A percentile compares a stretch with the other conserved stretches of the same genome.
Evolutionary conservation across 306 rosid genomes (phyloP).

Genomic region (Trichosanthes truncata): DNA sequence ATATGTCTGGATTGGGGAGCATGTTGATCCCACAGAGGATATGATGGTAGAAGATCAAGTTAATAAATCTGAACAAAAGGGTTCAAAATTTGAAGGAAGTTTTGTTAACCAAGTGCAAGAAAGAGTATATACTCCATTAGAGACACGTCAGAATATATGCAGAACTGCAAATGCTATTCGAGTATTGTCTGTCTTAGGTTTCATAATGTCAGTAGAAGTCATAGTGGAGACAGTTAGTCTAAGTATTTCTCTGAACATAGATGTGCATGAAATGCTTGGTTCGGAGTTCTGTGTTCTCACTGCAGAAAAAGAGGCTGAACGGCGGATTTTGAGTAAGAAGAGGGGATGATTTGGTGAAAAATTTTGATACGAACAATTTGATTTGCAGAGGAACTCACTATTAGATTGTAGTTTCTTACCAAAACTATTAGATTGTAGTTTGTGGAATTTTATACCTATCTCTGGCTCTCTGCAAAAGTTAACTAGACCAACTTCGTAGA

Average conservation of each 20-base stretch:
- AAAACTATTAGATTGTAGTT: too few species aligned
- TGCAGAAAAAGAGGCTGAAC: conserved; percentile 70
- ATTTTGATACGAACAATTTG: background rate
- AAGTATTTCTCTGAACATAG: conserved; percentile 48
- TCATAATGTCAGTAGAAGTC: conserved; percentile 47
- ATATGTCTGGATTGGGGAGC: conserved; percentile 86
- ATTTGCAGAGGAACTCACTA: background rate
- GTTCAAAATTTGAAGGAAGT: conserved; percentile 7
- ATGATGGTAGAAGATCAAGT: conserved; percentile 46
- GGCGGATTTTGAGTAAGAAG: conserved; percentile 52
- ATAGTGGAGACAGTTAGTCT: conserved; percentile 45
- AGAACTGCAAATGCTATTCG: conserved; percentile 77
- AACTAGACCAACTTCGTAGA: too few species aligned
- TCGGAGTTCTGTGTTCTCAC: conserved; percentile 74
- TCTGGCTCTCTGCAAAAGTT: too few species aligned
- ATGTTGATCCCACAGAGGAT: conserved; percentile 42
- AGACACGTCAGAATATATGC: conserved; percentile 65
- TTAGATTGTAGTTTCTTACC: too few species aligned
- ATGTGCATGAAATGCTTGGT: conserved; percentile 74
- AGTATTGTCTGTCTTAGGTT: conserved; percentile 52
- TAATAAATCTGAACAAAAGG: conserved; percentile 34
- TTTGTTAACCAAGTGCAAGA: conserved; percentile 41
- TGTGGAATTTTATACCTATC: background rate
- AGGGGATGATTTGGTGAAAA: conserved; percentile 22
- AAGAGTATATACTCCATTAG: conserved; percentile 29